These are phyloP conservation scores for Arxiozyma heterogenica DNA, from an alignment of 1,139 yeast species.

Conservation along the genomic window DNA sequence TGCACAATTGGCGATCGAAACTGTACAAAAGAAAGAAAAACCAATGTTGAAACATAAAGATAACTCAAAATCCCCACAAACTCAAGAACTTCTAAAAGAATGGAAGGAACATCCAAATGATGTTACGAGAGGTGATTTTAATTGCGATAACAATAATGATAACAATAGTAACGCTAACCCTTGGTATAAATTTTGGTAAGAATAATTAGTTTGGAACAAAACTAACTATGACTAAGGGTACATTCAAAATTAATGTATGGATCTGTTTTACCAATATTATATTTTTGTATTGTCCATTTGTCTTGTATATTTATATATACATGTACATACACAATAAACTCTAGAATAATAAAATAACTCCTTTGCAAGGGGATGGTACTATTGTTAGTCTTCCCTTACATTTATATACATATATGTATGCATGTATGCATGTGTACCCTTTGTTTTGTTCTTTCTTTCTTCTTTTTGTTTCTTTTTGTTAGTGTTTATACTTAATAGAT, in stretches of 20 bases:
- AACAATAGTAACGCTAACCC: slow-evolving; percentile 3
- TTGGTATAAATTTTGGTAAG: slow-evolving; percentile 29
- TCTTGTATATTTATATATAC: not conserved
- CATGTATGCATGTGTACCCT: not conserved
- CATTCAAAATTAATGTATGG: too few relatives aligned
- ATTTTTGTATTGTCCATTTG: not conserved
- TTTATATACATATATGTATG: slow-evolving; percentile 1
- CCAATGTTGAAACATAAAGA: slow-evolving; percentile 29
- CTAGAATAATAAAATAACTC: too few relatives aligned
- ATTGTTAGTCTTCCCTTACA: not conserved
- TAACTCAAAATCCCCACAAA: slow-evolving; percentile 9
- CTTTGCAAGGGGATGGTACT: too few relatives aligned
- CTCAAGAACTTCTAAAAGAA: slow-evolving; percentile 10
- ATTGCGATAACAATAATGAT: not conserved
- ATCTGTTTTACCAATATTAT: not conserved
- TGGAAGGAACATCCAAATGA: slow-evolving; percentile 20
- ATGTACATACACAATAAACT: too few relatives aligned
- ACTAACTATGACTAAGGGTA: too few relatives aligned
- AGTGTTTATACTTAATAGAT: too few relatives aligned
- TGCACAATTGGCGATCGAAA: slow-evolving; percentile 44
- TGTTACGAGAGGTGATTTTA: slow-evolving; percentile 2
- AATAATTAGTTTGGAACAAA: too few relatives aligned
- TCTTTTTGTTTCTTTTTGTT: too few relatives aligned
- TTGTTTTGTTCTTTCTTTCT: not conserved
- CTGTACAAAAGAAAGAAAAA: slow-evolving; percentile 37